Base-by-base conservation (phyloP, 2,329 filamentous ascomycete genomes). In the Lachnellula cervina region DNA sequence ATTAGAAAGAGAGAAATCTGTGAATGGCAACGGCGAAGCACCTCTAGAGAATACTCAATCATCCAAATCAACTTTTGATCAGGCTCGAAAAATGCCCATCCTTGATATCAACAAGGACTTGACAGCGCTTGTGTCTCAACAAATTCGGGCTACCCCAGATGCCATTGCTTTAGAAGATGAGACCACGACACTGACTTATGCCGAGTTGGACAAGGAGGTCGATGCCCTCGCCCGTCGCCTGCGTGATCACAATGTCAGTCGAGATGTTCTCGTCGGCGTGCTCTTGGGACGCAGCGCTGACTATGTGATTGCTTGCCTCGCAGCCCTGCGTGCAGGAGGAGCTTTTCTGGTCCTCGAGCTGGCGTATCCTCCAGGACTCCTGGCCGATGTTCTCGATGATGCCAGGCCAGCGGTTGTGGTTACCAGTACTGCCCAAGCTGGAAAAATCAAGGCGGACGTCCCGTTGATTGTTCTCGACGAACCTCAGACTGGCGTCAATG, bases 301-400 rank as follows among this genome's bases (percentile, higher is more conserved):
- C 72, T 90, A 92, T 71, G 86, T 93, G 58, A 84, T 92, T 70
- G 84, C 88, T 16, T 90, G 86, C 67, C 76, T 93, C 51, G 89
- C 89, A 25, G 83, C 87, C n/a, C 79, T 92, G 40, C 83, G 87
- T 57, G 88, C 89, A 2, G 89, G 88, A 51, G 89, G 89, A 52
- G 89, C 89, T 1, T 93, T 91, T 67, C 77, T 93, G 5, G 88
- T 92, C 2, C 80, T 93, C 3, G 89, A 93, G 72, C 77, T 90
- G 49, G 89, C 89, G 3, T 92, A 92, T 61, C 89, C 89, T 14
- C 81, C 86, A 0, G 84, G 83, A 54, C 76, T 92, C 49, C 75
- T 93, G 59, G 81, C 86, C 51, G 88, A 91, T 71, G 88, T 92
- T 51, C 80, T 92, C 51, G 84, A 88, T 32, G 89, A 93, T 74